A percentile compares a stretch with the other conserved stretches of the same genome.
Conservation (phyloP, 768 basidiomycete genomes). For the Tricholoma matsutake region DNA sequence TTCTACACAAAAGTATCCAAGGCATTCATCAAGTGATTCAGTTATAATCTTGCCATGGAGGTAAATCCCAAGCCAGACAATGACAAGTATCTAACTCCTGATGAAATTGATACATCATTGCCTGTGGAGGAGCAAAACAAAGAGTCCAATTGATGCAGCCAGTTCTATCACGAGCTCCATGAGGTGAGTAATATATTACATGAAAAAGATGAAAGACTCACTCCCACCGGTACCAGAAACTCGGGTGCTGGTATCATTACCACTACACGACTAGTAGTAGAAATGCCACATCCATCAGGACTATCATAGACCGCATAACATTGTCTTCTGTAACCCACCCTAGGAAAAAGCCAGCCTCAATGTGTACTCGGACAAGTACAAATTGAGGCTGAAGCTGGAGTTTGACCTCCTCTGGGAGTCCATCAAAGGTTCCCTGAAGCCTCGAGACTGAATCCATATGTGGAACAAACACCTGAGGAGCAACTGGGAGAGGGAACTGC, state of each 20-base stretch:
- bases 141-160: background rate
- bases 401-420: background rate
- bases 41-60: background rate
- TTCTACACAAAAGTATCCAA: background rate
- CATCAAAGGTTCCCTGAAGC: background rate
- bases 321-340: background rate
- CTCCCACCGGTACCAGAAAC: background rate
- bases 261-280: background rate
- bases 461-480: background rate
- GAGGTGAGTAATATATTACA: background rate
- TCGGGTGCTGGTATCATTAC: background rate
- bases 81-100: background rate
- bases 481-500: background rate
- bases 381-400: background rate
- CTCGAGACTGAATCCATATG: background rate
- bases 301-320: background rate
- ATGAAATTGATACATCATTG: background rate
- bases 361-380: background rate
- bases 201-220: background rate
- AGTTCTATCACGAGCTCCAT: background rate
- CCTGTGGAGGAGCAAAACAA: background rate
- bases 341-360: background rate
- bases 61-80: background rate
- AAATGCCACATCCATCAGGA: background rate
- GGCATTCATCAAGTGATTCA: background rate